Evolutionary conservation across 202 grass and related monocot genomes (phyloP).

Genomic region (Hordeum pubiflorum): DNA sequence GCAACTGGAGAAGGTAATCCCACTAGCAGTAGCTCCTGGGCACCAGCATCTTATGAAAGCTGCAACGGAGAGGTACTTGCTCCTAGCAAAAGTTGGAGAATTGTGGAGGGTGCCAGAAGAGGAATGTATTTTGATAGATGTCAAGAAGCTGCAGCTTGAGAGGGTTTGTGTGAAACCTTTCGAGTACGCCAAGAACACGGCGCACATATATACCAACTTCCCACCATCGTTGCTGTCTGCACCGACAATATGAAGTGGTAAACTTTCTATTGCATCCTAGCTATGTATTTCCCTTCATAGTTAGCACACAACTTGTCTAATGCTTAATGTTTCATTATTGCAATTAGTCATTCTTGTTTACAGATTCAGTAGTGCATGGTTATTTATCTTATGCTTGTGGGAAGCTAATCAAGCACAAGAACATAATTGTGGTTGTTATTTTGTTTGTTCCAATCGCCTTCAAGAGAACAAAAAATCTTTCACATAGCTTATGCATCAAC

Average conservation of each 20-base stretch:
- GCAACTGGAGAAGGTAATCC: constrained; percentile 23
- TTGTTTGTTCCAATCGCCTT: not conserved
- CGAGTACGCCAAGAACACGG: too few species aligned
- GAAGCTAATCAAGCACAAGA: not conserved
- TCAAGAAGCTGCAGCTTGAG: constrained; percentile 10
- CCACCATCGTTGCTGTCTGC: too few species aligned
- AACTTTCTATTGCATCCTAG: not conserved
- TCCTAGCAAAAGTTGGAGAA: not conserved
- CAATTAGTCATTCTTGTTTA: not conserved
- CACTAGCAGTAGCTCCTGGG: not conserved
- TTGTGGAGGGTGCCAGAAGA: too few species aligned
- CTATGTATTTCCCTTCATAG: not conserved
- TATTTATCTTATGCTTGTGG: not conserved
- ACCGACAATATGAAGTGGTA: not conserved
- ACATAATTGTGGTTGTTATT: not conserved
- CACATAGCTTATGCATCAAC: not conserved
- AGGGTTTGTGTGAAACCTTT: not conserved
- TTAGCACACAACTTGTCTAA: not conserved
- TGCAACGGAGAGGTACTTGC: not conserved
- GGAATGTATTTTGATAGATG: constrained; percentile 21
- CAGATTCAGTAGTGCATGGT: too few species aligned
- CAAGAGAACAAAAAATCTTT: not conserved
- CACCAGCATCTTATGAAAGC: constrained; percentile 5
- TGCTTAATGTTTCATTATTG: not conserved
- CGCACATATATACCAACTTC: too few species aligned